These are phyloP conservation scores for Parathielavia hyrcaniae DNA, from an alignment of 495 filamentous ascomycete genomes.

Conservation along the genomic window DNA sequence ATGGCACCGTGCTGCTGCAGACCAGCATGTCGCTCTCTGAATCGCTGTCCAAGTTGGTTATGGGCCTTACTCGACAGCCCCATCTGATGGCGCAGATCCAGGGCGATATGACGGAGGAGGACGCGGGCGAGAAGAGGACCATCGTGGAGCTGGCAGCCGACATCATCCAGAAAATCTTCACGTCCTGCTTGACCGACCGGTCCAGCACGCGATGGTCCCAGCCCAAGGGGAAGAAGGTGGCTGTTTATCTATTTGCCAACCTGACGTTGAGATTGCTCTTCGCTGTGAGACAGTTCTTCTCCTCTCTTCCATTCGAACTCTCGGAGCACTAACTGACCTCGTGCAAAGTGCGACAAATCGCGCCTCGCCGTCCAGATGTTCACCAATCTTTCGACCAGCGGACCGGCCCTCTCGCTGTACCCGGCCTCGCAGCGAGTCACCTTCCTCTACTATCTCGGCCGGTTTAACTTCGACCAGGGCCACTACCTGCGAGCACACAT, in stretches of 20 bases:
- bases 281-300: constrained; percentile 46
- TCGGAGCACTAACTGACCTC: constrained; percentile 15
- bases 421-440: constrained; percentile 85
- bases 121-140: constrained; percentile 58
- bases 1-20: constrained; percentile 70
- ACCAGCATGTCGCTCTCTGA: constrained; percentile 70
- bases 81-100: constrained; percentile 57
- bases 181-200: constrained; percentile 80
- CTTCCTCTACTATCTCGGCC: constrained; percentile 90
- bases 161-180: constrained; percentile 82
- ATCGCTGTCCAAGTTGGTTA: constrained; percentile 70
- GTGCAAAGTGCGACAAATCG: constrained; percentile 52
- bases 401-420: constrained; percentile 69
- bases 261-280: constrained; percentile 84
- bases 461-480: constrained; percentile 75
- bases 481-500: constrained; percentile 70
- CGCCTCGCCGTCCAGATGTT: constrained; percentile 76
- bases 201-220: constrained; percentile 52
- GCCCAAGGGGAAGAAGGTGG: constrained; percentile 76
- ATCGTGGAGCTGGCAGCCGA: constrained; percentile 81
- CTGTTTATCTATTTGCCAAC: constrained; percentile 87
- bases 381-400: constrained; percentile 76
- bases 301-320: neutral
- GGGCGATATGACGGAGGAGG: constrained; percentile 44
- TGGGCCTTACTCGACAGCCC: constrained; percentile 69